Conservation (phyloP, 345 rosid genomes). For the Gossypium arboreum region DNA sequence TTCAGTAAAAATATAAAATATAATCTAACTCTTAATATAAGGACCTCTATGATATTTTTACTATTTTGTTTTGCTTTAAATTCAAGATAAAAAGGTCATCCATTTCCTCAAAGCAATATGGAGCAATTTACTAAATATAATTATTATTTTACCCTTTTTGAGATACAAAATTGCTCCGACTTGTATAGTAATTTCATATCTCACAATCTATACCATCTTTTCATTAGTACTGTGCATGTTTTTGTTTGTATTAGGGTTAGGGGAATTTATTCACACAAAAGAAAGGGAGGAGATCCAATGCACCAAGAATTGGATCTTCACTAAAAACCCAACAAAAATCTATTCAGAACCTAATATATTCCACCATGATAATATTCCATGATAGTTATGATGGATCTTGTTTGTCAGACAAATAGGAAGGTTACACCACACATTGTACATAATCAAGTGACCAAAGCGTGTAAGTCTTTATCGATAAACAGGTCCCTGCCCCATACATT, state of each 20-base stretch:
- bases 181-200: neutral
- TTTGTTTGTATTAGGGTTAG: neutral
- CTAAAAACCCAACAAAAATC: neutral
- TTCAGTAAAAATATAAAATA: too few relatives aligned
- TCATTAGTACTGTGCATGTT: neutral
- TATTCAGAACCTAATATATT: neutral
- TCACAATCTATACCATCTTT: neutral
- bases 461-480: neutral
- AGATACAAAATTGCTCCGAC: neutral
- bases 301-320: neutral
- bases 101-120: neutral
- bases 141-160: neutral
- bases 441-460: neutral
- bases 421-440: neutral
- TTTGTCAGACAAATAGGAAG: neutral
- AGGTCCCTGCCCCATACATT: neutral
- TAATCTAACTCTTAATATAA: too few relatives aligned
- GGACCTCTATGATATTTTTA: accelerated
- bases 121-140: neutral
- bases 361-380: neutral
- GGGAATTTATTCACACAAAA: neutral
- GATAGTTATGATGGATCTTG: constrained; percentile 7
- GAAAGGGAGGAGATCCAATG: neutral
- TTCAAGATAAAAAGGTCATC: neutral
- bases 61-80: neutral